These are phyloP conservation scores for Diversispora eburnea DNA, from an alignment of 192 early-diverging fungal genomes.

Conservation along the genomic window DNA sequence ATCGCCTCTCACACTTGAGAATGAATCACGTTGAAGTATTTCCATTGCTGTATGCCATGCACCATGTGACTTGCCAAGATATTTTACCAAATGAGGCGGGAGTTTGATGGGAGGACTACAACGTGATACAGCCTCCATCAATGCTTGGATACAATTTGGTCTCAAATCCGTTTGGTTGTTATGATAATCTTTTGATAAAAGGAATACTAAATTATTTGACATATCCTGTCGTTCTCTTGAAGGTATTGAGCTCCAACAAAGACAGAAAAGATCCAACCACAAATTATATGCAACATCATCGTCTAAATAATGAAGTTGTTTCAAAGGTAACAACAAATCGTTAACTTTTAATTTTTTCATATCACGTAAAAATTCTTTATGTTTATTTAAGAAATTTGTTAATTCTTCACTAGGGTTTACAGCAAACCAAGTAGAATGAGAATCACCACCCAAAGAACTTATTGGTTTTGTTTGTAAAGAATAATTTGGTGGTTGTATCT, in stretches of 20 bases:
- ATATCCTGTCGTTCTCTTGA: slow-evolving; percentile 80
- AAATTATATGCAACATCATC: slow-evolving; percentile 62
- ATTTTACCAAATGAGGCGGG: slow-evolving; percentile 91
- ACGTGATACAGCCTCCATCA: slow-evolving; percentile 81
- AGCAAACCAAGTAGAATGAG: slow-evolving; percentile 24
- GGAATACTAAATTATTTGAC: slow-evolving; percentile 72
- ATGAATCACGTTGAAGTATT: slow-evolving; percentile 69
- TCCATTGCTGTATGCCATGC: slow-evolving; percentile 89
- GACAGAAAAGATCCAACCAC: slow-evolving; percentile 84
- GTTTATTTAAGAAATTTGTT: slow-evolving; percentile 44
- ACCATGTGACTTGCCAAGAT: slow-evolving; percentile 86
- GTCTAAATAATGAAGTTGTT: slow-evolving; percentile 66
- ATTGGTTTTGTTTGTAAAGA: slow-evolving; percentile 50
- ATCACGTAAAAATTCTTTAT: slow-evolving; percentile 60
- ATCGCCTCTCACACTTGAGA: slow-evolving; percentile 65
- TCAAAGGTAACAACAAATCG: slow-evolving; percentile 55
- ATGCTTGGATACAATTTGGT: slow-evolving; percentile 93
- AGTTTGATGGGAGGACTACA: slow-evolving; percentile 71
- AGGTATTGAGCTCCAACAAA: slow-evolving; percentile 73
- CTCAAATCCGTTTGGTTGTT: slow-evolving; percentile 67
- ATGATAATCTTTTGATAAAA: slow-evolving; percentile 93
- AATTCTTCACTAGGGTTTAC: slow-evolving; percentile 36
- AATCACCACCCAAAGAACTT: slow-evolving; percentile 22
- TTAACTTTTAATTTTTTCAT: slow-evolving; percentile 48
- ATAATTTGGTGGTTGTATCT: slow-evolving; percentile 36